Base-by-base conservation (phyloP, 2,329 filamentous ascomycete genomes). In the Penicillium hesseltinei region DNA sequence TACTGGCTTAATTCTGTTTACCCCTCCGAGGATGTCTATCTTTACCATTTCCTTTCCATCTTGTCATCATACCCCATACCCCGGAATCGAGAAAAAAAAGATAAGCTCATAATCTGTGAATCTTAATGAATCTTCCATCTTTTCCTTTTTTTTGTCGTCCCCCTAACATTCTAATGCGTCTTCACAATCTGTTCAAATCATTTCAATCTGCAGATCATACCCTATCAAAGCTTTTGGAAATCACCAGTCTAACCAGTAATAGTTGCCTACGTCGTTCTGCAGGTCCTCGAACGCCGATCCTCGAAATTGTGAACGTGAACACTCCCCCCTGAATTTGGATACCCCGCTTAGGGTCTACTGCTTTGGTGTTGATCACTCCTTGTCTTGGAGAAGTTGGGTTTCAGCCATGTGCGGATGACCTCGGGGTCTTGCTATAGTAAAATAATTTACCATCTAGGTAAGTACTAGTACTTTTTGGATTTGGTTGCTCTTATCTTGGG, bases 191-290 rank as follows among this genome's bases (percentile, higher is more conserved):
- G 15, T 40, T 31, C 4, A 21, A 33, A 21, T 33, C 44, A 21
- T 19, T 38, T n/a, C 43, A 54, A 51, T 11, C 27, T 9, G 53
- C 51, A 53, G 36, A 45, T 44, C 27, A n/a, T 42, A 40, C 23
- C 27, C 27, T 11, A 31, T 47, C 45, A 39, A 33, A 29, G 6
- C 19, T n/a, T 25, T 35, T n/a, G 19, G 8, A 25, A 21, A 40
- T 35, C 13, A 33, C 11, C 15, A 33, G 35, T 58, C 54, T 59
- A 54, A 59, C 60, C 57, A 38, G 43, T 57, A 40, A 60, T 62
- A 72, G 71, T 72, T 63, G 65, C 71, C 68, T 74, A 73, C 59
- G 23, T 72, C 44, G 51, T 72, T 31, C 60, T 71, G 15, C 71
- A 72, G 55, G 61, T 71, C 51, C 61, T 73, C 52, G 70, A 75